Evolutionary conservation across 2,329 filamentous ascomycete genomes (phyloP).

Genomic region (Lecanicillium sp.): DNA sequence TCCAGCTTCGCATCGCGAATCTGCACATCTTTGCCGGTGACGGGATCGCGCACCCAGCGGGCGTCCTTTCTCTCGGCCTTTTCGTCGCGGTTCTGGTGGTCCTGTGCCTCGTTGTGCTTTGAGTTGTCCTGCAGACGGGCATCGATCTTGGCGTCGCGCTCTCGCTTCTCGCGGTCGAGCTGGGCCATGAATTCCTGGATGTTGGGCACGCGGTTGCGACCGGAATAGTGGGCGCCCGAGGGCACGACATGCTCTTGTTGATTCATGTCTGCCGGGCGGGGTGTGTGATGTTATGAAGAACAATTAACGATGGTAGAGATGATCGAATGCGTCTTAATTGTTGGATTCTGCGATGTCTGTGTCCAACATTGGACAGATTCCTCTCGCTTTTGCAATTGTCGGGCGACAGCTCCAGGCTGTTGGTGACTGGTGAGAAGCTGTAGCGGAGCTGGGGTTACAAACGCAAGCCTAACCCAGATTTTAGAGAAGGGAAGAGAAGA

Average conservation of each 20-base stretch:
- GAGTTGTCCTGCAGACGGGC: constrained; percentile 39
- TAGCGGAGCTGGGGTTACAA: too few relatives aligned
- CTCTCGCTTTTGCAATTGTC: too few relatives aligned
- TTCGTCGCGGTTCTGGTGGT: constrained; percentile 35
- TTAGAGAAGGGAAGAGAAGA: too few relatives aligned
- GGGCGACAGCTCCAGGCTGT: too few relatives aligned
- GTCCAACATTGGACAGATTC: too few relatives aligned
- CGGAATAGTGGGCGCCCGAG: constrained; percentile 69
- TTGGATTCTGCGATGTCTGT: too few relatives aligned
- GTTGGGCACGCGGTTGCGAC: constrained; percentile 76
- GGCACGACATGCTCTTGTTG: constrained; percentile 36
- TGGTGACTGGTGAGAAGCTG: too few relatives aligned
- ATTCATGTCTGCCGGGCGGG: constrained; percentile 27
- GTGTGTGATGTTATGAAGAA: background rate
- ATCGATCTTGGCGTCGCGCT: constrained; percentile 68
- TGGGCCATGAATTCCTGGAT: constrained; percentile 76
- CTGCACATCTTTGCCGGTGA: constrained; percentile 76
- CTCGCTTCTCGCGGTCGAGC: constrained; percentile 72
- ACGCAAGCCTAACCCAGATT: too few relatives aligned
- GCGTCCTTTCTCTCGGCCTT: constrained; percentile 42
- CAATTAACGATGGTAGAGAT: too few relatives aligned
- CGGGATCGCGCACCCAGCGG: constrained; percentile 77
- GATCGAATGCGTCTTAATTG: too few relatives aligned
- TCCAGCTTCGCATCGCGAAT: constrained; percentile 76
- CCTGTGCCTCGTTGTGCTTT: constrained; percentile 30